A percentile compares a stretch with the other conserved stretches of the same genome.
These are phyloP conservation scores for Phytophthora pini DNA, from an alignment of 352 stramenopile species.

Conservation along the genomic window DNA sequence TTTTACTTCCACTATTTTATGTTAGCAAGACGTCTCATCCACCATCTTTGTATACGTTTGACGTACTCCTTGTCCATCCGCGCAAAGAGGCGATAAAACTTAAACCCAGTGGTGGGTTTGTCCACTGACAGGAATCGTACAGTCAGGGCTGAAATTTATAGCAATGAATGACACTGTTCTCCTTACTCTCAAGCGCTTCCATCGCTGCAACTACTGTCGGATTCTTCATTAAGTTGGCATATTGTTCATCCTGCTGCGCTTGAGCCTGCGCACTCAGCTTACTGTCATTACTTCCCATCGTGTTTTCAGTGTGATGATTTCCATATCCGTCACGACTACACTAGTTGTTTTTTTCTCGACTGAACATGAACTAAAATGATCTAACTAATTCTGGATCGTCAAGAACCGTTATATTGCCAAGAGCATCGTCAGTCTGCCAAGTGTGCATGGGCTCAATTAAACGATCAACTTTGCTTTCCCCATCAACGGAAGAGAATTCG, in stretches of 20 bases:
- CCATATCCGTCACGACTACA: no score
- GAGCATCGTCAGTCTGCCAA: neutral
- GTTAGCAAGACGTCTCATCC: neutral
- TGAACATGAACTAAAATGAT: neutral
- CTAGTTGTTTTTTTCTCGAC: neutral
- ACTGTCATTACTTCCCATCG: conserved; percentile 54
- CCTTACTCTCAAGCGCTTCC: conserved; percentile 42
- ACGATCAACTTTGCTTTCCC: conserved; percentile 16
- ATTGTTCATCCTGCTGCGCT: conserved; percentile 39
- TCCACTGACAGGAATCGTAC: conserved; percentile 39
- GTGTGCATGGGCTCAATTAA: conserved; percentile 26
- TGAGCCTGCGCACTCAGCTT: conserved; percentile 38
- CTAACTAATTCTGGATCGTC: conserved; percentile 16
- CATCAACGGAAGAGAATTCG: conserved; percentile 13
- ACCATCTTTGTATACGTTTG: neutral
- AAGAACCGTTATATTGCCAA: conserved; percentile 22
- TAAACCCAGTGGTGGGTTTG: conserved; percentile 39
- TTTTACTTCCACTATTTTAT: conserved; percentile 46
- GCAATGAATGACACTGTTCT: neutral
- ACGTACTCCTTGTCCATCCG: conserved; percentile 56
- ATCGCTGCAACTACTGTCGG: conserved; percentile 40
- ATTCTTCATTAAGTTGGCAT: conserved; percentile 49
- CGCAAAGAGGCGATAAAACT: conserved; percentile 55
- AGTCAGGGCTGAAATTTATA: neutral
- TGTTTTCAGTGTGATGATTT: no score